These are phyloP conservation scores for Phytophthora chlamydospora DNA, from an alignment of 352 stramenopile genomes.

Conservation along the genomic window DNA sequence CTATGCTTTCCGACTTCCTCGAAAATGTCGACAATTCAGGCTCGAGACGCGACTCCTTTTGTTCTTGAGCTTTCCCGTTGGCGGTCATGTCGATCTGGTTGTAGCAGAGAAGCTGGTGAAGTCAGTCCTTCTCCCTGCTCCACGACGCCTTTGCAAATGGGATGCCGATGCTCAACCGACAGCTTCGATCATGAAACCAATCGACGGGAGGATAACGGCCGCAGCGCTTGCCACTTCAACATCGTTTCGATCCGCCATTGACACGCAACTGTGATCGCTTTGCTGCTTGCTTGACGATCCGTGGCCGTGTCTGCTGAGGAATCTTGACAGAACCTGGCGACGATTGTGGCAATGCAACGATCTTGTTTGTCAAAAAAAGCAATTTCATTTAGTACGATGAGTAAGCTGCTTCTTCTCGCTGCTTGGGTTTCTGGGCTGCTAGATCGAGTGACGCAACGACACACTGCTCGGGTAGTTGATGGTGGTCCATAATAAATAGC, in stretches of 20 bases:
- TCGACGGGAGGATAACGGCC: background rate
- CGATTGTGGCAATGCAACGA: background rate
- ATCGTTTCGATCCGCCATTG: slow-evolving; percentile 1
- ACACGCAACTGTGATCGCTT: too few relatives aligned
- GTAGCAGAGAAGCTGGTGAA: background rate
- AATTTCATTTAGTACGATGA: slow-evolving; percentile 25
- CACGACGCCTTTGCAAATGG: background rate
- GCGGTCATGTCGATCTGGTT: slow-evolving; percentile 7
- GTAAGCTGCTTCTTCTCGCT: slow-evolving; percentile 30
- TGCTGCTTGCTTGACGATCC: background rate
- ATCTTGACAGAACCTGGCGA: background rate
- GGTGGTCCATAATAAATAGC: slow-evolving; percentile 49
- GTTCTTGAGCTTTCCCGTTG: background rate
- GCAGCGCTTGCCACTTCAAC: background rate
- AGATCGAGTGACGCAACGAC: slow-evolving; percentile 26
- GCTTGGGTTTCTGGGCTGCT: slow-evolving; percentile 22
- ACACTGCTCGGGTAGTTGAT: slow-evolving; percentile 25
- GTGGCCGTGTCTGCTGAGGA: background rate
- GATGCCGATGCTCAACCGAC: background rate
- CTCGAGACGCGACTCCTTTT: background rate
- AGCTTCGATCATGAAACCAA: slow-evolving; percentile 15
- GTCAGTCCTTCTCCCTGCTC: background rate
- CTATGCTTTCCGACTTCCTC: background rate
- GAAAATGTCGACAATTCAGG: background rate
- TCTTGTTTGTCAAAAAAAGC: slow-evolving; percentile 3